A percentile compares a stretch with the other conserved stretches of the same genome.
Conservation (phyloP, 768 basidiomycete genomes). For the Mycena indigotica region DNA sequence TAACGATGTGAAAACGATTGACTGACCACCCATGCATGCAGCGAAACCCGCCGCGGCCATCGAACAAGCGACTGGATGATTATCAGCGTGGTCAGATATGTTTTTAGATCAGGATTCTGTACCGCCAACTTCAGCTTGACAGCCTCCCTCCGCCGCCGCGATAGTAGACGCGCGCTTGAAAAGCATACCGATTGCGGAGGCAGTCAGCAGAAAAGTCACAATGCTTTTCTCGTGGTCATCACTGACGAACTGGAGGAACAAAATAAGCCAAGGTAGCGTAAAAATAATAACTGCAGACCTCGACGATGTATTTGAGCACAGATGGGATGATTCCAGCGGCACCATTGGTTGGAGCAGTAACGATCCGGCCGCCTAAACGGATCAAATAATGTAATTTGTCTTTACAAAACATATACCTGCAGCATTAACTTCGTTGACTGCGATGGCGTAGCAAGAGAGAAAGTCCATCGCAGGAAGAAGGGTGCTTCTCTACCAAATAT, state of each 20-base stretch:
- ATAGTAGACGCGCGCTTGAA: slow-evolving; percentile 48
- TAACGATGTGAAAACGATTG: slow-evolving; percentile 8
- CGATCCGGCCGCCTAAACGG: slow-evolving; percentile 79
- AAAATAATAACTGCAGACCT: slow-evolving; percentile 44
- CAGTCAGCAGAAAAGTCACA: slow-evolving; percentile 87
- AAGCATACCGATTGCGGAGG: slow-evolving; percentile 51
- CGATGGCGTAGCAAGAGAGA: slow-evolving; percentile 90
- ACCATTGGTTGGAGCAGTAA: slow-evolving; percentile 93
- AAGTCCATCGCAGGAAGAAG: slow-evolving; percentile 94
- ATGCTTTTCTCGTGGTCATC: slow-evolving; percentile 89
- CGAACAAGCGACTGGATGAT: slow-evolving; percentile 75
- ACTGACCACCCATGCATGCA: slow-evolving; percentile 87
- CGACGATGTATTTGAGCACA: slow-evolving; percentile 86
- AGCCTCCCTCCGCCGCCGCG: slow-evolving; percentile 95
- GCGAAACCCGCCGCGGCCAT: slow-evolving; percentile 96
- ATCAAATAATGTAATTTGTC: background rate
- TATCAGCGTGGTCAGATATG: slow-evolving; percentile 5
- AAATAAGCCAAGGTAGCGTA: slow-evolving; percentile 5
- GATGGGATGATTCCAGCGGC: slow-evolving; percentile 93
- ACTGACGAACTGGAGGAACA: slow-evolving; percentile 67
- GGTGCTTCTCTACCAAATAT: slow-evolving; percentile 63
- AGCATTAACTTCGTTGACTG: slow-evolving; percentile 94
- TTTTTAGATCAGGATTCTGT: slow-evolving; percentile 10
- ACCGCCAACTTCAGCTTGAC: slow-evolving; percentile 95
- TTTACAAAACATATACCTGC: slow-evolving; percentile 17